Conservation (phyloP, 1,139 yeast species). For the Kodamaea sp. region DNA sequence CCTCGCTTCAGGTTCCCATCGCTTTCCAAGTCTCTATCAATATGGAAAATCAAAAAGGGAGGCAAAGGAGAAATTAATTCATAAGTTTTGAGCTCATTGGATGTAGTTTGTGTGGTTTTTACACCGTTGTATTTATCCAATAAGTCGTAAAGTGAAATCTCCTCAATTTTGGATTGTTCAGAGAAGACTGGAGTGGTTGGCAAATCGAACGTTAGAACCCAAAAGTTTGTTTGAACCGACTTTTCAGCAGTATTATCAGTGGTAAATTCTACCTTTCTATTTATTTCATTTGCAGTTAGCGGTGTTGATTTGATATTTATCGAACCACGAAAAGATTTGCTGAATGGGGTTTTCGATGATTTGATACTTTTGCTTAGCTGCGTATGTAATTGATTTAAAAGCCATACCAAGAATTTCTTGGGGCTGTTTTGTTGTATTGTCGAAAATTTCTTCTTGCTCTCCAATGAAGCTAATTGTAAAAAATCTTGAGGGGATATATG, state of each 20-base stretch:
- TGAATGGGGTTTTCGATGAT: slow-evolving; percentile 17
- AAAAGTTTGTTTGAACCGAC: slow-evolving; percentile 43
- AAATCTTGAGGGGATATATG: slow-evolving; percentile 73
- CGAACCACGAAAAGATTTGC: slow-evolving; percentile 53
- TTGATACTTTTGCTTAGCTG: slow-evolving; percentile 29
- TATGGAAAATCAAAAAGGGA: slow-evolving; percentile 52
- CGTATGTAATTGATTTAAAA: slow-evolving; percentile 49
- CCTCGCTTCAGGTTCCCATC: slow-evolving; percentile 28
- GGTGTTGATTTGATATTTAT: slow-evolving; percentile 35
- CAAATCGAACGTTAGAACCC: slow-evolving; percentile 58
- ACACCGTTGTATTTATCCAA: slow-evolving; percentile 46
- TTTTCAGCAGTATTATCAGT: slow-evolving; percentile 16
- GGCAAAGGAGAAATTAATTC: slow-evolving; percentile 48
- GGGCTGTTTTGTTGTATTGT: slow-evolving; percentile 49
- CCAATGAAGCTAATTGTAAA: slow-evolving; percentile 45
- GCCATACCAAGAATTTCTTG: slow-evolving; percentile 57
- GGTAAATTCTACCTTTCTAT: slow-evolving; percentile 24
- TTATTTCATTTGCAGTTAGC: slow-evolving; percentile 18
- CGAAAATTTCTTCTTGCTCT: slow-evolving; percentile 45
- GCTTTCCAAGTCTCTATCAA: slow-evolving; percentile 50
- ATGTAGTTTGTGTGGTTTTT: slow-evolving; percentile 18
- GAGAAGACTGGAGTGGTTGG: slow-evolving; percentile 60
- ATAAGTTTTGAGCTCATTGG: slow-evolving; percentile 34
- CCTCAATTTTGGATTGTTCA: slow-evolving; percentile 47
- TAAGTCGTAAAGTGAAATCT: slow-evolving; percentile 48